Evolutionary conservation across 148 eudicot species (phyloP), one percentile per base, ranked within the genome.

Genomic region (Camellia sinensis): DNA sequence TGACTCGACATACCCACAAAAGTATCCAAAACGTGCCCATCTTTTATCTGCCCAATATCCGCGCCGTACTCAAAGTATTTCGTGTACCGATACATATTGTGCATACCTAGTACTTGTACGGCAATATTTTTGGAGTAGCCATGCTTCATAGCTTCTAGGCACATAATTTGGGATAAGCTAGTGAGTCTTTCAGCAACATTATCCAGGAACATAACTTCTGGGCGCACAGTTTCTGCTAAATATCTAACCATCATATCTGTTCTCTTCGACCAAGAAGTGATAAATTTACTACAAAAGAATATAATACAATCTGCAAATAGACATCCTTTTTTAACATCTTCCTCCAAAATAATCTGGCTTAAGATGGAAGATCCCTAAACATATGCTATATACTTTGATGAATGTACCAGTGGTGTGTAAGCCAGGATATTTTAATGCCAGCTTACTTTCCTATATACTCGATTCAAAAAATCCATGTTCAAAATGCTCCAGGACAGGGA

Each of bases 391-490:
- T 17, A 37, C 45, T 78, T 40, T 78, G 53, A 21, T 7, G 48
- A 67, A 37, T 67, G 73, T 15, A 48, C 70, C 68, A 73, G 13
- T n/a, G n/a, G n/a, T n/a, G n/a, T 29, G 63, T 56, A 54, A 56
- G n/a, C 80, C 22, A 9, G 17, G 46, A 78, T 73, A 50, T 5
- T 66, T 41, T 52, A n/a, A 52, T 5, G 6, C n/a, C 19, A 7
- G 19, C 59, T 70, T 59, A 63, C 59, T 13, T 63, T 22, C 45
- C 70, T 46, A 9, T 14, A 7, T 13, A 18, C 73, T 74, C 41
- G 54, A 54, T 74, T 80, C 19, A 53, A 41, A 44, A 43, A 61
- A 61, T 44, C 52, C 46, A 64, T 78, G 54, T 71, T 14, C 15
- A 40, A 2, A 66, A 73, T 73, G 50, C 64, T 72, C 18, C 56